These are phyloP conservation scores for Gynostemma pentaphyllum DNA, from an alignment of 306 rosid genomes.

Conservation along the genomic window DNA sequence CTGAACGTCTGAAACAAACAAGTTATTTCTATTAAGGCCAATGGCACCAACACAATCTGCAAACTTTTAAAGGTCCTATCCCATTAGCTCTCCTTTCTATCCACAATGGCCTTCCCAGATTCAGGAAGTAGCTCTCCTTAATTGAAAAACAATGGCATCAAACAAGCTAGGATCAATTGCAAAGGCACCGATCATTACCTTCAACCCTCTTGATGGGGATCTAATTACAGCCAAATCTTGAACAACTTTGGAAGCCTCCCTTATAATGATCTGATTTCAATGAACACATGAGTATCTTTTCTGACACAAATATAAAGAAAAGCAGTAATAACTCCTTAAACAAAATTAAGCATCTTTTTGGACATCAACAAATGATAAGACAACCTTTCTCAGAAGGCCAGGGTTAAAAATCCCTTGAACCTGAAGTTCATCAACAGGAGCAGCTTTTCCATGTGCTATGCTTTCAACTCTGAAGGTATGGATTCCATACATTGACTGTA, in stretches of 20 bases:
- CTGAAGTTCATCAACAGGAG: conserved; percentile 78
- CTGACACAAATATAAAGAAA: neutral
- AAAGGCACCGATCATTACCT: conserved; percentile 28
- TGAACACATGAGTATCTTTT: conserved; percentile 8
- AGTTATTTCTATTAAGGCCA: neutral
- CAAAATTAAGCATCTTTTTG: neutral
- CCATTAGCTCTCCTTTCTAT: neutral
- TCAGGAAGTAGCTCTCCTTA: neutral
- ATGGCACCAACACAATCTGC: neutral
- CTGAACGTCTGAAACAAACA: neutral
- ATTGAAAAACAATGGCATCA: neutral
- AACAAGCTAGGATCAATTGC: neutral
- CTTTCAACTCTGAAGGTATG: conserved; percentile 85
- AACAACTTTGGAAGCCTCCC: conserved; percentile 55
- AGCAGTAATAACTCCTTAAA: neutral
- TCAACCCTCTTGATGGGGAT: conserved; percentile 66
- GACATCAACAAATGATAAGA: conserved; percentile 6
- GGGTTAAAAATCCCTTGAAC: conserved; percentile 82
- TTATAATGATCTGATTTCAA: conserved; percentile 51
- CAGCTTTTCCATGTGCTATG: conserved; percentile 68
- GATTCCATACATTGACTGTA: conserved; percentile 71
- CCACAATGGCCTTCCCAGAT: neutral
- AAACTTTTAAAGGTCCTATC: neutral
- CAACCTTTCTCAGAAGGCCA: conserved; percentile 63
- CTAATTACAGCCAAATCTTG: conserved; percentile 33